These are phyloP conservation scores for Phylloporus arenicola DNA, from an alignment of 768 basidiomycete genomes.

Conservation along the genomic window DNA sequence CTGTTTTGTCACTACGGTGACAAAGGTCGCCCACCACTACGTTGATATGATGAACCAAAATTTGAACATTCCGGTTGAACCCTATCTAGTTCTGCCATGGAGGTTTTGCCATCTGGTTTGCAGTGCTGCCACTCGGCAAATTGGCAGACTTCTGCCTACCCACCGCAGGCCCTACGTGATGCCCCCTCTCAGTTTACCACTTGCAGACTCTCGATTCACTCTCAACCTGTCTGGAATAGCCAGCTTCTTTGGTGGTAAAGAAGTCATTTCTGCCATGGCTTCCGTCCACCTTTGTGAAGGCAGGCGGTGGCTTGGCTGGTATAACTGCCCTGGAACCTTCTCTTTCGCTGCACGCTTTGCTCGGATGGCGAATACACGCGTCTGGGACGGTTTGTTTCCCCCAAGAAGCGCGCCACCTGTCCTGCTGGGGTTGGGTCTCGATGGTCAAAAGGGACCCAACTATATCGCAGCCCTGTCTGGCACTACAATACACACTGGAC, in stretches of 20 bases:
- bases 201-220: constrained; percentile 11
- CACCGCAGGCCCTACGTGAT: too few relatives aligned
- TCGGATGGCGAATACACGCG: constrained; percentile 20
- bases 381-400: constrained; percentile 25
- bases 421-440: constrained; percentile 26
- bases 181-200: constrained; percentile 16
- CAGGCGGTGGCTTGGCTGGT: constrained; percentile 34
- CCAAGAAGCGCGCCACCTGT: constrained; percentile 13
- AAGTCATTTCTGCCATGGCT: constrained; percentile 32
- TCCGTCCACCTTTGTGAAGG: constrained; percentile 30
- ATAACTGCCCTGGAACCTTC: constrained; percentile 33
- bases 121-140: too few relatives aligned
- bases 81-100: too few relatives aligned
- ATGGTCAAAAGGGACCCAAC: constrained; percentile 25
- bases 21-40: too few relatives aligned
- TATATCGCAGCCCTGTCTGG: constrained; percentile 25
- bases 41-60: too few relatives aligned
- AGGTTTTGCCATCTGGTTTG: too few relatives aligned
- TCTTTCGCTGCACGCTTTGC: constrained; percentile 29
- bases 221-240: constrained; percentile 29
- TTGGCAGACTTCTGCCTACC: too few relatives aligned
- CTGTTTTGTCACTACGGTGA: too few relatives aligned
- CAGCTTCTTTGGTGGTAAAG: constrained; percentile 34
- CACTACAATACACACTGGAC: constrained; percentile 17
- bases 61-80: too few relatives aligned